These are phyloP conservation scores for Pseudogymnoascus destructans DNA, from an alignment of 2,329 filamentous ascomycete genomes.

Conservation along the genomic window DNA sequence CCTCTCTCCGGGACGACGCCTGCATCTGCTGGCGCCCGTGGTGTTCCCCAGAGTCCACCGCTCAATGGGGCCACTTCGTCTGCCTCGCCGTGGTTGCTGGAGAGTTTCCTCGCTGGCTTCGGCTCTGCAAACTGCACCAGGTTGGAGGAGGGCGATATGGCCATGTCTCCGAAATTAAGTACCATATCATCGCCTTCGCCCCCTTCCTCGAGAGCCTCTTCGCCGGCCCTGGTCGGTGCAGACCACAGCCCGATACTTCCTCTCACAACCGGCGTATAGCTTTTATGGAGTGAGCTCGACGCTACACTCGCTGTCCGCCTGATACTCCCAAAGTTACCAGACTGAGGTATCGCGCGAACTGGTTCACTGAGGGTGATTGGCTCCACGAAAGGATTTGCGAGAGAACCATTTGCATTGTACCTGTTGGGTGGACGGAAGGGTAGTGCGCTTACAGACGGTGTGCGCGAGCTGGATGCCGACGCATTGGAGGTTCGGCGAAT, in stretches of 20 bases:
- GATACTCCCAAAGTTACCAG: constrained; percentile 22
- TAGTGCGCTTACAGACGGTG: constrained; percentile 12
- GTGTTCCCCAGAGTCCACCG: constrained; percentile 33
- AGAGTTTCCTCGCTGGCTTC: neutral
- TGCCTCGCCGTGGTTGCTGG: constrained; percentile 15
- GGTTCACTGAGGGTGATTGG: neutral
- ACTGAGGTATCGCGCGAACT: neutral
- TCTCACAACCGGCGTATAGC: constrained; percentile 18
- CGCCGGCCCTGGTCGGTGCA: constrained; percentile 31
- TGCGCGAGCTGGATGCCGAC: constrained; percentile 28
- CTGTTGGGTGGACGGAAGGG: constrained; percentile 4
- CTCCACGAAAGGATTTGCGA: constrained; percentile 5
- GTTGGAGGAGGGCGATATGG: neutral
- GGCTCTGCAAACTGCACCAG: neutral
- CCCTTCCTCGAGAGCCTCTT: constrained; percentile 36
- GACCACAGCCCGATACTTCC: constrained; percentile 37
- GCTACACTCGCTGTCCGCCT: constrained; percentile 24
- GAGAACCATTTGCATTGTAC: neutral
- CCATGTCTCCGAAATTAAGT: constrained; percentile 33
- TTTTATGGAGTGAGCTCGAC: constrained; percentile 15
- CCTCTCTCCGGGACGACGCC: constrained; percentile 30
- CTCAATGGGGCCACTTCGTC: constrained; percentile 28
- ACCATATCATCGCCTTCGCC: constrained; percentile 29
- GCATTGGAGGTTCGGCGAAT: constrained; percentile 36
- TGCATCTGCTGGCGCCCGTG: constrained; percentile 32